Evolutionary conservation across 176 grass and related monocot species (phyloP).

Genomic region (Aegilops sharonensis): DNA sequence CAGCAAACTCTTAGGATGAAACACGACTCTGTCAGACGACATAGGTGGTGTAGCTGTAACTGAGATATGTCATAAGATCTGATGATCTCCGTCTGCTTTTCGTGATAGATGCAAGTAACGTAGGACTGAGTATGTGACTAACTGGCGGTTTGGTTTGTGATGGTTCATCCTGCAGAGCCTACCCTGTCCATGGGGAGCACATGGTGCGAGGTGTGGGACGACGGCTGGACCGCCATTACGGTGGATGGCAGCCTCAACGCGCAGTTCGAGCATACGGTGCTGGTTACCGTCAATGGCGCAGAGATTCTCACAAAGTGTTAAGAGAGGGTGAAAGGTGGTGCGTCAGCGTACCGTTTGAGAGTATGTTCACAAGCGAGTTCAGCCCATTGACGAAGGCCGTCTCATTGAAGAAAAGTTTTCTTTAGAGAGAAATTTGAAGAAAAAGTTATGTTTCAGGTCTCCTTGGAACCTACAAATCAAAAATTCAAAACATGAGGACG

Average conservation of each 20-base stretch:
- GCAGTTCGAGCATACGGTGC: conserved; percentile 89
- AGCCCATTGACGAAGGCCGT: background rate
- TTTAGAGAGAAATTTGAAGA: no score
- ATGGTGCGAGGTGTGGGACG: conserved; percentile 58
- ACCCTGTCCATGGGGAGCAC: conserved; percentile 74
- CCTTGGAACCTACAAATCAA: no score
- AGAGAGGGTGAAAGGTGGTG: background rate
- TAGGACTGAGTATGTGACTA: background rate
- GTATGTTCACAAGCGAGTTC: background rate
- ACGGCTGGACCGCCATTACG: conserved; percentile 82
- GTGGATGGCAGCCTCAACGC: conserved; percentile 63
- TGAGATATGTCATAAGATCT: background rate
- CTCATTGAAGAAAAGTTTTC: no score
- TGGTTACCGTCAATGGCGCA: conserved; percentile 52
- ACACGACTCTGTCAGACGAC: background rate
- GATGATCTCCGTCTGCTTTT: background rate
- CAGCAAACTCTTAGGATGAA: background rate
- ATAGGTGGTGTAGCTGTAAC: background rate
- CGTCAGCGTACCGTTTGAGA: background rate
- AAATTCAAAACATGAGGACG: no score
- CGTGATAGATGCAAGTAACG: background rate
- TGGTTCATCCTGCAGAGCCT: conserved; percentile 47
- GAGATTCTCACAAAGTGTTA: conserved; percentile 65
- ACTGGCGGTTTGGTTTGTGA: background rate
- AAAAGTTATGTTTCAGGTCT: no score